Conservation (phyloP, 345 rosid species). For the Salix exigua region DNA sequence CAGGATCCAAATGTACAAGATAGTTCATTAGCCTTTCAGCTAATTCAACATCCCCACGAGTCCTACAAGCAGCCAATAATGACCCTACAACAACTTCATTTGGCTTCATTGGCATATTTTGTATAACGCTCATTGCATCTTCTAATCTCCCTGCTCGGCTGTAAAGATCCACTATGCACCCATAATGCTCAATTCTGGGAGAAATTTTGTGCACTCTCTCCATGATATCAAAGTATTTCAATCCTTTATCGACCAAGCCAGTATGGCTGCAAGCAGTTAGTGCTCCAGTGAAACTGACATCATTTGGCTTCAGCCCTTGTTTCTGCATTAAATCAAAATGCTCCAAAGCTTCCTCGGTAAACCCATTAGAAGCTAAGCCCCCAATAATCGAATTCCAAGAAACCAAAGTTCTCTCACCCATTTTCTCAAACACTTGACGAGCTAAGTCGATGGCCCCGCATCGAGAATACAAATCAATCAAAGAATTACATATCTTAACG, state of each 20-base stretch:
- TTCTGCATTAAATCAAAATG: slow-evolving; percentile 21
- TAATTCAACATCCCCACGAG: slow-evolving; percentile 41
- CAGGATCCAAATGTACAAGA: slow-evolving; percentile 43
- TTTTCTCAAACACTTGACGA: slow-evolving; percentile 22
- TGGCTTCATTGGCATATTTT: slow-evolving; percentile 73
- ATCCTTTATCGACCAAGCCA: slow-evolving; percentile 60
- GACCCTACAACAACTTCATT: slow-evolving; percentile 76
- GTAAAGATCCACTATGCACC: slow-evolving; percentile 81
- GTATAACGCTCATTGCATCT: slow-evolving; percentile 51
- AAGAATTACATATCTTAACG: slow-evolving; percentile 17
- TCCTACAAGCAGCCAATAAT: slow-evolving; percentile 67
- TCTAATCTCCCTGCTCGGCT: slow-evolving; percentile 79
- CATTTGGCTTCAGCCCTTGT: slow-evolving; percentile 20
- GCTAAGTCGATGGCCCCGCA: slow-evolving; percentile 21
- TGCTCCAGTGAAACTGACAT: slow-evolving; percentile 28
- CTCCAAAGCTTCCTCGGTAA: slow-evolving; percentile 16
- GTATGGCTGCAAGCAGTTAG: slow-evolving; percentile 29
- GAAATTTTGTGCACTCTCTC: slow-evolving; percentile 39
- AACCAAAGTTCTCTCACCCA: slow-evolving; percentile 16
- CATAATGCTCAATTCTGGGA: slow-evolving; percentile 77
- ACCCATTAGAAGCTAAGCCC: slow-evolving; percentile 24
- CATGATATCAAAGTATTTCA: slow-evolving; percentile 50
- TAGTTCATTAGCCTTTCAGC: slow-evolving; percentile 54
- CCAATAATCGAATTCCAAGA: slow-evolving; percentile 31
- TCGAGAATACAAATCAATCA: slow-evolving; percentile 26